These are phyloP conservation scores for Suillus clintonianus DNA, from an alignment of 768 basidiomycete species.

Conservation along the genomic window DNA sequence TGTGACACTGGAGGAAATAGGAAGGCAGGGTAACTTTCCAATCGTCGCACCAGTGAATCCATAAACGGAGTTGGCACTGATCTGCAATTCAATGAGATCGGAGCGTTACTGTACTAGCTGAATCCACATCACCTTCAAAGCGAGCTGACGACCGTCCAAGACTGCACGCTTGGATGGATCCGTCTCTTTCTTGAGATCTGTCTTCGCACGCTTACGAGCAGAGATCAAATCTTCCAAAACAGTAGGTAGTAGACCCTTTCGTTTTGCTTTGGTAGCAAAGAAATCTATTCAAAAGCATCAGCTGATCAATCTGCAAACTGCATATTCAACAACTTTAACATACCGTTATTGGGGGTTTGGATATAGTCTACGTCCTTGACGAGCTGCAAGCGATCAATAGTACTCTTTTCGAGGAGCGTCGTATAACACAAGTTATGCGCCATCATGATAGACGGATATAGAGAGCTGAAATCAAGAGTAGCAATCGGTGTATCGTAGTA, in stretches of 20 bases:
- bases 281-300: slow-evolving; percentile 56
- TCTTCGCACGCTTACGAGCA: slow-evolving; percentile 92
- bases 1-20: slow-evolving; percentile 94
- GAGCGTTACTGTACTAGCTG: background rate
- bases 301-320: background rate
- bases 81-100: slow-evolving; percentile 51
- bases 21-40: slow-evolving; percentile 92
- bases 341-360: slow-evolving; percentile 94
- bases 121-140: slow-evolving; percentile 69
- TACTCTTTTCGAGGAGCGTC: slow-evolving; percentile 81
- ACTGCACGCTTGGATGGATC: slow-evolving; percentile 98
- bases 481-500: slow-evolving; percentile 98
- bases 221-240: slow-evolving; percentile 92
- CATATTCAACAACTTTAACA: slow-evolving; percentile 6
- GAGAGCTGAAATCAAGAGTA: slow-evolving; percentile 96
- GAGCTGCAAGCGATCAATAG: slow-evolving; percentile 76
- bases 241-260: slow-evolving; percentile 90
- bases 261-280: slow-evolving; percentile 69
- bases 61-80: slow-evolving; percentile 98
- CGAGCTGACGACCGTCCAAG: slow-evolving; percentile 94
- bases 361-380: slow-evolving; percentile 89
- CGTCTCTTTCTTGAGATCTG: slow-evolving; percentile 93
- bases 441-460: slow-evolving; percentile 99
- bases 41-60: slow-evolving; percentile 98
- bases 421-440: slow-evolving; percentile 99